These are phyloP conservation scores for Apophysomyces elegans DNA, from an alignment of 371 early-diverging fungal species.

Conservation along the genomic window DNA sequence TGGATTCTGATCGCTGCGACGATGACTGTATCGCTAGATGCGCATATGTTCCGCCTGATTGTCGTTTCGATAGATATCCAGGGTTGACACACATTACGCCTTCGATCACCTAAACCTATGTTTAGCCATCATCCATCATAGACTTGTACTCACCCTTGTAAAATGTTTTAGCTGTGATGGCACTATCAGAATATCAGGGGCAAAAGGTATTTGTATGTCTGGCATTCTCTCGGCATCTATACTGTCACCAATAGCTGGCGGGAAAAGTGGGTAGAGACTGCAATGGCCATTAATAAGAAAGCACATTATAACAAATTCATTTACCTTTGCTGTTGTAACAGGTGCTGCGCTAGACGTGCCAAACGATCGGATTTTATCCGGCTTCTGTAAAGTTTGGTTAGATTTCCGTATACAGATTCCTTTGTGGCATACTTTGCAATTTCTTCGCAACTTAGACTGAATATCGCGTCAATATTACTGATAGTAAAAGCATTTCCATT, in stretches of 20 bases:
- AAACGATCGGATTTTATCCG: conserved; percentile 59
- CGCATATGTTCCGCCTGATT: conserved; percentile 78
- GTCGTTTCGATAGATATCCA: conserved; percentile 66
- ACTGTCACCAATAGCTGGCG: conserved; percentile 63
- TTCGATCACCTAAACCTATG: conserved; percentile 50
- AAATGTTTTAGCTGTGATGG: conserved; percentile 73
- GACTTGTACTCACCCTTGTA: conserved; percentile 44
- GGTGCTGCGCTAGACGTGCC: conserved; percentile 64
- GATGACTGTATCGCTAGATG: conserved; percentile 72
- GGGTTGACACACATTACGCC: conserved; percentile 83
- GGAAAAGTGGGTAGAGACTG: conserved; percentile 83
- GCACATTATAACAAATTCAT: not conserved
- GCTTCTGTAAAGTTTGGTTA: conserved; percentile 13
- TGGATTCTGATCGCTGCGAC: conserved; percentile 21
- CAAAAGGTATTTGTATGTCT: conserved; percentile 51
- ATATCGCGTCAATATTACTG: conserved; percentile 73
- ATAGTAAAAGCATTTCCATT: conserved; percentile 81
- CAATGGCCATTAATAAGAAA: not conserved
- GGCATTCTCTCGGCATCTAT: conserved; percentile 56
- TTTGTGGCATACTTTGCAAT: conserved; percentile 46
- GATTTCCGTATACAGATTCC: not conserved
- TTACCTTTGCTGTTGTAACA: conserved; percentile 79
- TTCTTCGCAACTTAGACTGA: conserved; percentile 70
- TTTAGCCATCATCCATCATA: not conserved
- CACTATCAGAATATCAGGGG: conserved; percentile 84